Evolutionary conservation across 495 filamentous ascomycete genomes (phyloP).

Genomic region (Podospora pseudocomata): DNA sequence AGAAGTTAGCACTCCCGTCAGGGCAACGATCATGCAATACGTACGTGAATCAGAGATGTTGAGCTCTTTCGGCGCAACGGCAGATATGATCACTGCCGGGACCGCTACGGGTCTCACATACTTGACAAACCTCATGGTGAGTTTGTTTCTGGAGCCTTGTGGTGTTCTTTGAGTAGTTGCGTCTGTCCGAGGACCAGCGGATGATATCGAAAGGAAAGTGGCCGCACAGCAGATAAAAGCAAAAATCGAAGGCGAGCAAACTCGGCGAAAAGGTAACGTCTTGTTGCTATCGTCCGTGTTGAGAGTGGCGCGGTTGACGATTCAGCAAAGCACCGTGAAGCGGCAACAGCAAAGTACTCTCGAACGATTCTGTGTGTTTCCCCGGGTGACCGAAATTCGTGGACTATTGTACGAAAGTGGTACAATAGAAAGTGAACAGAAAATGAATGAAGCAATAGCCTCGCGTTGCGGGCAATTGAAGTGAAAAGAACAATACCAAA

Average conservation of each 20-base stretch:
- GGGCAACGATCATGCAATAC: not conserved
- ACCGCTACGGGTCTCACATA: not conserved
- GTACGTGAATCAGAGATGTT: constrained; percentile 42
- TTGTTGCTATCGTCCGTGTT: not conserved
- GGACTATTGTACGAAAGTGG: not conserved
- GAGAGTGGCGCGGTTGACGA: not conserved
- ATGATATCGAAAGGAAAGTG: not conserved
- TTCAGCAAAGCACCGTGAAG: not conserved
- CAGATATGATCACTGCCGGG: constrained; percentile 12
- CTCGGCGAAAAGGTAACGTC: not conserved
- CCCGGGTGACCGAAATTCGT: not conserved
- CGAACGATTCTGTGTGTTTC: not conserved
- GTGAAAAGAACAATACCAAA: constrained; percentile 11
- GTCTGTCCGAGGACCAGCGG: not conserved
- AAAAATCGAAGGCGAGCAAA: not conserved
- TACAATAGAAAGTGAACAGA: constrained; percentile 3
- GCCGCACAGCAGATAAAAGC: not conserved
- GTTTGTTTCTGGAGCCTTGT: not conserved
- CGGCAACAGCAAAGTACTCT: not conserved
- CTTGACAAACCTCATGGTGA: constrained; percentile 1
- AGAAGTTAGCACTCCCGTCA: not conserved
- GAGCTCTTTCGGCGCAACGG: constrained; percentile 39
- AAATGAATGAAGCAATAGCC: not conserved
- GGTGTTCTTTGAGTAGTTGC: no score
- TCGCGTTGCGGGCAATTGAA: not conserved